Evolutionary conservation across 2,329 filamentous ascomycete genomes (phyloP).

Genomic region (Gliomastix tumulicola): DNA sequence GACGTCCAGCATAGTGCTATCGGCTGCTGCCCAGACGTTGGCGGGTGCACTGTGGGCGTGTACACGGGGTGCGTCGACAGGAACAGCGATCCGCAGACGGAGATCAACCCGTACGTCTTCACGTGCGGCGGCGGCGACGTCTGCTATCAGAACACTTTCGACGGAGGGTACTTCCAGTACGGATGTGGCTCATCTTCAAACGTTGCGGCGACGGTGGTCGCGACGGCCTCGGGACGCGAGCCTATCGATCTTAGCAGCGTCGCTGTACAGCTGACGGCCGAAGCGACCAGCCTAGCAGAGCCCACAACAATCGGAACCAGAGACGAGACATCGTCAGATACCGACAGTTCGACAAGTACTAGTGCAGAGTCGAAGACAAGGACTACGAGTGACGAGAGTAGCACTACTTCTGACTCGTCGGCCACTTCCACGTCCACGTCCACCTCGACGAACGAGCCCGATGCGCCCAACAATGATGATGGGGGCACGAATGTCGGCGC

Average conservation of each 20-base stretch:
- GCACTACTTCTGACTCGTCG: not conserved
- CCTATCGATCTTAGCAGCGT: constrained; percentile 26
- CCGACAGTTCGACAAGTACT: constrained; percentile 5
- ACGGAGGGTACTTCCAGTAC: constrained; percentile 48
- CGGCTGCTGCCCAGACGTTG: constrained; percentile 48
- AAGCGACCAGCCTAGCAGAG: constrained; percentile 26
- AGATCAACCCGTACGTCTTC: constrained; percentile 48
- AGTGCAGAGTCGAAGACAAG: not conserved
- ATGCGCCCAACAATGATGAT: constrained; percentile 18
- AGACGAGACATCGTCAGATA: constrained; percentile 4
- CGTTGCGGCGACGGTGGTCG: constrained; percentile 40
- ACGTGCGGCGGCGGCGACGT: constrained; percentile 44
- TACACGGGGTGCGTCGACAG: constrained; percentile 51
- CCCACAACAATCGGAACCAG: constrained; percentile 31
- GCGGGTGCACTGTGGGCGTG: constrained; percentile 44
- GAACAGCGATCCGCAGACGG: constrained; percentile 40
- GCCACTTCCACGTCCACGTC: constrained; percentile 12
- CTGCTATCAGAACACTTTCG: constrained; percentile 49
- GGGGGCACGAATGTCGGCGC: constrained; percentile 31
- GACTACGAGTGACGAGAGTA: not conserved
- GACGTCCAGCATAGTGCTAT: constrained; percentile 41
- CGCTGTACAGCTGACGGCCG: constrained; percentile 30
- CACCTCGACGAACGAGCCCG: not conserved
- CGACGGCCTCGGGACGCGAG: constrained; percentile 33
- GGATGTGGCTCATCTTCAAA: constrained; percentile 45